Evolutionary conservation across 2,329 filamentous ascomycete genomes (phyloP), one percentile per base, ranked within the genome.

Genomic region (Penicillium corylophilum): DNA sequence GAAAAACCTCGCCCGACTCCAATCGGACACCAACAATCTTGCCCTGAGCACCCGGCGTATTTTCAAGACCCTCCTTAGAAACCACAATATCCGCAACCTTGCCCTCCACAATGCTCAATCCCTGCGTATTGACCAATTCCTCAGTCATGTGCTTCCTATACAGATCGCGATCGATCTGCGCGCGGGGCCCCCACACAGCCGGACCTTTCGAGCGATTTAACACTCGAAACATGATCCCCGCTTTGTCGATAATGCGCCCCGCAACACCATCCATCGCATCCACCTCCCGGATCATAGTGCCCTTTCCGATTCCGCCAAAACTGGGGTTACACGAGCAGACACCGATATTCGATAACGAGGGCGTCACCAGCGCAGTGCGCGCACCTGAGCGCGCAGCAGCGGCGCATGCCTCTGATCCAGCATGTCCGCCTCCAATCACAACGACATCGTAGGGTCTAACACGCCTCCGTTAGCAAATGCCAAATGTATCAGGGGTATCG

Each of bases 221-320:
- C 16, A 95, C 81, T 57, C 89, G 86, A 71, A 97, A 99, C 70
- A 96, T 93, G n/a, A 96, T 83, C 5, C 90, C 94, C 3, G 94
- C 88, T 70, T 94, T 93, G 74, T 99, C 94, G 53, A 96, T 90
- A 20, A 96, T 87, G 31, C 90, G 83, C 0, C 90, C 92, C 0
- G 91, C 87, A 18, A 99, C 77, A 0, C 94, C 94, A 66, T 97
- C 94, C 53, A 99, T 79, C 0, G 94, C 94, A 75, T 99, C 94
- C 28, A 99, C 87, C 73, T 99, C 94, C 38, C 93, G 86, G 45
- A 99, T 78, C 78, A 99, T 96, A 9, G 90, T 97, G 15, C 94
- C 94, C 71, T 99, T 99, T 40, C 94, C 94, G 62, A 99, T 97
- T n/a, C 94, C 94, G 35, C 94, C 94, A 67, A 99, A 95, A 58